Percentiles rank a stretch among this genome's conserved stretches.
These are phyloP conservation scores for Globisporangium orthogonon DNA, from an alignment of 352 stramenopile genomes.

Conservation along the genomic window DNA sequence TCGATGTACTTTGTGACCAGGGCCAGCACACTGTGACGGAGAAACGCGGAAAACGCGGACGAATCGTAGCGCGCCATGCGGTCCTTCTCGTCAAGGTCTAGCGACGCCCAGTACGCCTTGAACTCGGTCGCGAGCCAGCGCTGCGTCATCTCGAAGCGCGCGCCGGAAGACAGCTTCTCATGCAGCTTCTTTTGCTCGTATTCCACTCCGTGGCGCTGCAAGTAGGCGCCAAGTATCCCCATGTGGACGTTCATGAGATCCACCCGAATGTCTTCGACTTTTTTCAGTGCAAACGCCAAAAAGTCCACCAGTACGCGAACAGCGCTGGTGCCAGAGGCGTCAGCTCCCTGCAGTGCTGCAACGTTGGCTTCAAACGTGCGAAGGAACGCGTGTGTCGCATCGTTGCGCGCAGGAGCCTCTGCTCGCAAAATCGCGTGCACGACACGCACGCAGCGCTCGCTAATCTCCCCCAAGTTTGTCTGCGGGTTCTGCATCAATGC, in stretches of 20 bases:
- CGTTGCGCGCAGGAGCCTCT: slow-evolving; percentile 45
- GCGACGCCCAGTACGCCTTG: slow-evolving; percentile 17
- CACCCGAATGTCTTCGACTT: slow-evolving; percentile 54
- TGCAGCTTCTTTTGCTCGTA: slow-evolving; percentile 59
- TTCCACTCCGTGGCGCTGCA: slow-evolving; percentile 48
- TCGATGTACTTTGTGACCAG: slow-evolving; percentile 53
- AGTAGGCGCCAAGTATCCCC: slow-evolving; percentile 39
- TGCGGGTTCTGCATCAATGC: slow-evolving; percentile 29
- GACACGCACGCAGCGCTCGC: slow-evolving; percentile 32
- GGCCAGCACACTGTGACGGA: slow-evolving; percentile 36
- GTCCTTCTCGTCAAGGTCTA: slow-evolving; percentile 18
- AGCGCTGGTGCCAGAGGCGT: not conserved
- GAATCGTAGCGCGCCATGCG: slow-evolving; percentile 24
- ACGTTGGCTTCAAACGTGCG: slow-evolving; percentile 22
- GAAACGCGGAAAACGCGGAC: slow-evolving; percentile 33
- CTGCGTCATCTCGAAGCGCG: slow-evolving; percentile 28
- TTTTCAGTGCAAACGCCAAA: slow-evolving; percentile 55
- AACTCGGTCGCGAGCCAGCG: slow-evolving; percentile 49
- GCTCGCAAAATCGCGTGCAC: slow-evolving; percentile 37
- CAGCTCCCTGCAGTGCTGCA: slow-evolving; percentile 5
- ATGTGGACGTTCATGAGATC: slow-evolving; percentile 63
- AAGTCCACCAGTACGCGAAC: slow-evolving; percentile 45
- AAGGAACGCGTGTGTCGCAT: slow-evolving; percentile 35
- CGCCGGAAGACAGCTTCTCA: slow-evolving; percentile 19
- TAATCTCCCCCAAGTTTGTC: slow-evolving; percentile 23